phyloP scores from a whole-genome alignment of 257 asterid genomes.

The Cynanchum wilfordii region DNA sequence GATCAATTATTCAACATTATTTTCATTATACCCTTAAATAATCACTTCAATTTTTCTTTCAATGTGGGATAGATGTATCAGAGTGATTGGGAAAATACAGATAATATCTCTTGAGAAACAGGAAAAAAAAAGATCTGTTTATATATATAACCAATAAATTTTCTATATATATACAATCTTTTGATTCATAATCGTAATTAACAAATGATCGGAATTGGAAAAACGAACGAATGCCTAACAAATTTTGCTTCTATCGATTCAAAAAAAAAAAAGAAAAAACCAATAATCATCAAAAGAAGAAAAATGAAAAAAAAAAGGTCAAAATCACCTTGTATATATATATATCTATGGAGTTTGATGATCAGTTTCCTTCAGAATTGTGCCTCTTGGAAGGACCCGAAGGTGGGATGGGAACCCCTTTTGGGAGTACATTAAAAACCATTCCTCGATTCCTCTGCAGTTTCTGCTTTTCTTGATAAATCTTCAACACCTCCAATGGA shows the following conservation, averaged over 20 bases:
- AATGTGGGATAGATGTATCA: too few relatives aligned
- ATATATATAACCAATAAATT: not conserved
- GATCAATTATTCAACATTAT: too few relatives aligned
- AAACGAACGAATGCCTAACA: not conserved
- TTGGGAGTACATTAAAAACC: constrained; percentile 11
- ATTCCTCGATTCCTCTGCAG: constrained; percentile 4
- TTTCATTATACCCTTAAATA: too few relatives aligned
- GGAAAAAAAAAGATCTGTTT: too few relatives aligned
- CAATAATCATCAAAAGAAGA: not conserved
- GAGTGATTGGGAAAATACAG: too few relatives aligned
- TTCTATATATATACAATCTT: not conserved
- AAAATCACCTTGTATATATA: too few relatives aligned
- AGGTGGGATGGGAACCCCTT: constrained; percentile 7
- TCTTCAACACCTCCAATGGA: constrained; percentile 21
- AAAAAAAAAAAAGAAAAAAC: not conserved
- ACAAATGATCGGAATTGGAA: too few relatives aligned
- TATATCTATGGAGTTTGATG: not conserved
- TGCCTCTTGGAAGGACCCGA: constrained; percentile 15
- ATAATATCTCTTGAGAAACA: too few relatives aligned
- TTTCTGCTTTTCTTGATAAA: constrained; percentile 8
- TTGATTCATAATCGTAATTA: not conserved
- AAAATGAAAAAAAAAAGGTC: not conserved
- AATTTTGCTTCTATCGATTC: not conserved
- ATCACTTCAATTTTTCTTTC: too few relatives aligned
- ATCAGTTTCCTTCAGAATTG: constrained; percentile 14